Base-by-base conservation (phyloP, 1,284 basidiomycete genomes). In the Ustilago trichophora region DNA sequence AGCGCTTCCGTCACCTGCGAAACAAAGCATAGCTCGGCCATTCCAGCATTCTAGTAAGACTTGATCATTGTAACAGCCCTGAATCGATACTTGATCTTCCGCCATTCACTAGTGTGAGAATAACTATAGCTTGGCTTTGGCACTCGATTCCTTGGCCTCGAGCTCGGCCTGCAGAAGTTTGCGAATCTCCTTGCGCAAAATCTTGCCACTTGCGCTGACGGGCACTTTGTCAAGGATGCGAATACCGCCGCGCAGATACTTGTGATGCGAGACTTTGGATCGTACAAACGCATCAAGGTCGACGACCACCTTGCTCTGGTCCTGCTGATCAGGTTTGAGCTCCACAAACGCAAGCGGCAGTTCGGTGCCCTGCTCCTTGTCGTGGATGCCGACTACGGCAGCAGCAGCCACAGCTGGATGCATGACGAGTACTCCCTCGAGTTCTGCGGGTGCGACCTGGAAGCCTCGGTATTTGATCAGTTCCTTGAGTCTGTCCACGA, bases 391-490 rank as follows among this genome's bases (percentile, higher is more conserved):
- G 1, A 79, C 45, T 13, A 76, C 75, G 6, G 74, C 77, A 16
- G 66, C 64, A 24, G 74, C 76, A 3, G 66, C 65, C 3, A 79
- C 50, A 8, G 55, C 38, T 0, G 73, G 66, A 19, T 67, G 49
- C 27, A 45, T 19, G 2, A 70, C 58, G 2, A 75, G 54, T 16
- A 73, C 44, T n/a, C 64, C 68, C 43, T 78, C 75, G 31, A 78
- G 67, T 53, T 76, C 73, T 7, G 74, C 72, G 0, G 76, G 74
- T 4, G 74, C 62, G 3, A 78, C 75, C 45, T 75, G 73, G 46
- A 72, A 75, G 35, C 72, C 76, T 43, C 76, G 76, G 65, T 78
- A 78, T 42, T 78, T 78, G 59, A 78, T 77, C 6, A 77, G 58
- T 51, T 78, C 75, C 54, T 79, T 79, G 33, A 66, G 57, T 3